These are phyloP conservation scores for Clitoria ternatea DNA, from an alignment of 306 rosid species.

Conservation along the genomic window DNA sequence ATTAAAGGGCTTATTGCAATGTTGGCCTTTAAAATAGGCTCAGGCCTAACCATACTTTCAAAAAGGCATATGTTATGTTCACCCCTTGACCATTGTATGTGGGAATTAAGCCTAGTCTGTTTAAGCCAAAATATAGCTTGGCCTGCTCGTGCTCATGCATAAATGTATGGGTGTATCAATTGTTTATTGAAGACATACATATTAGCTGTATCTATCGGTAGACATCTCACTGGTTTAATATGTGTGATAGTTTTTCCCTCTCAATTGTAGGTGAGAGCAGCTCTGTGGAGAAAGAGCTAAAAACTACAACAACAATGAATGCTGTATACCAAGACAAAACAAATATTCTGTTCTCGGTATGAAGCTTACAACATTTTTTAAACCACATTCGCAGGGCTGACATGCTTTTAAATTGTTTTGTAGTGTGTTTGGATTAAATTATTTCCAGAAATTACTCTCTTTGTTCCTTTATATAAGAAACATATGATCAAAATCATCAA, in stretches of 20 bases:
- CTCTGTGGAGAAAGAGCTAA: slow-evolving; percentile 90
- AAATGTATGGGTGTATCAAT: not conserved
- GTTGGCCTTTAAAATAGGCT: not conserved
- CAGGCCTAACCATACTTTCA: not conserved
- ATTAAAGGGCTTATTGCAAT: not conserved
- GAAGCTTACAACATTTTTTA: slow-evolving; percentile 20
- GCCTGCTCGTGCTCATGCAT: too few species aligned
- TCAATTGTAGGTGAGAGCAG: slow-evolving; percentile 83
- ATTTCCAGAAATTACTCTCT: too few species aligned
- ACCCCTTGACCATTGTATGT: not conserved
- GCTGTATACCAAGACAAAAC: slow-evolving; percentile 99
- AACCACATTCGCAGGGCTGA: not conserved
- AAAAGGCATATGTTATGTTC: not conserved
- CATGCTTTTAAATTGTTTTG: slow-evolving; percentile 15
- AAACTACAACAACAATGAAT: slow-evolving; percentile 63
- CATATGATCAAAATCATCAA: too few species aligned
- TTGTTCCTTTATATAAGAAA: too few species aligned
- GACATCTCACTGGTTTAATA: slow-evolving; percentile 10
- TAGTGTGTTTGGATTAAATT: too few species aligned
- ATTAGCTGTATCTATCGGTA: not conserved
- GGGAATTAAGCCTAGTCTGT: not conserved
- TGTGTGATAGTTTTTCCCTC: slow-evolving; percentile 1
- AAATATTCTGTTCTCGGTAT: slow-evolving; percentile 90
- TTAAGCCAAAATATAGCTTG: not conserved
- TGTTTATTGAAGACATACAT: not conserved